A percentile compares a stretch with the other conserved stretches of the same genome.
phyloP scores from a whole-genome alignment of 345 rosid genomes.

The Diplotaxis tenuifolia region DNA sequence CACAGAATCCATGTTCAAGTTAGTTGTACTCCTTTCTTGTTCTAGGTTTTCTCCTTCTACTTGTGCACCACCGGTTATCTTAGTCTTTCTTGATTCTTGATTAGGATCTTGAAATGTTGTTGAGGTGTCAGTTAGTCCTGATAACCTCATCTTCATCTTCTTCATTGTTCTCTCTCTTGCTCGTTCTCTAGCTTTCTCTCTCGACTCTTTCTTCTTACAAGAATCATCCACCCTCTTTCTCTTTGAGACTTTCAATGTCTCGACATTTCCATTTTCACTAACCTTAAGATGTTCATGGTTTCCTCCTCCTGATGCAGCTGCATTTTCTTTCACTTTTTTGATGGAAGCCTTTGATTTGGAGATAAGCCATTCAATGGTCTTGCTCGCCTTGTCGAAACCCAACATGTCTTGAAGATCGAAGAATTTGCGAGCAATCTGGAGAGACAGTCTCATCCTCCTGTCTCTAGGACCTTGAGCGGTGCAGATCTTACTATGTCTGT shows the following conservation, averaged over 20 bases:
- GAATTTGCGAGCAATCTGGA: slow-evolving; percentile 64
- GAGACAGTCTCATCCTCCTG: slow-evolving; percentile 70
- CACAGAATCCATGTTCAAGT: slow-evolving; percentile 36
- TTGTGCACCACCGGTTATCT: slow-evolving; percentile 22
- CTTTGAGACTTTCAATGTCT: slow-evolving; percentile 23
- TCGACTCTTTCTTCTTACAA: slow-evolving; percentile 38
- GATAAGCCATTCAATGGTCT: slow-evolving; percentile 77
- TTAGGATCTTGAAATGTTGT: slow-evolving; percentile 23
- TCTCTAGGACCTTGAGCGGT: slow-evolving; percentile 75
- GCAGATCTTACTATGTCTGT: slow-evolving; percentile 79
- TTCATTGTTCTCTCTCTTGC: slow-evolving; percentile 66
- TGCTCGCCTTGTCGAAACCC: slow-evolving; percentile 79
- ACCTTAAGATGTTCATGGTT: not conserved
- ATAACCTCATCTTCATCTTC: slow-evolving; percentile 47
- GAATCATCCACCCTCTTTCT: slow-evolving; percentile 20
- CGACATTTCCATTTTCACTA: slow-evolving; percentile 12
- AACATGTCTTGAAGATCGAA: slow-evolving; percentile 77
- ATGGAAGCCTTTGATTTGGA: slow-evolving; percentile 68
- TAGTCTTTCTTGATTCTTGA: slow-evolving; percentile 44
- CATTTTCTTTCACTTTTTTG: slow-evolving; percentile 50
- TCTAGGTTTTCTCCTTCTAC: slow-evolving; percentile 30
- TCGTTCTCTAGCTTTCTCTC: slow-evolving; percentile 65
- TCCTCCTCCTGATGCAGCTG: slow-evolving; percentile 23
- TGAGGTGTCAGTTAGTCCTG: slow-evolving; percentile 21
- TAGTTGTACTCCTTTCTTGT: slow-evolving; percentile 22